Conservation (phyloP, 352 stramenopile genomes). For the Phytophthora cactorum region DNA sequence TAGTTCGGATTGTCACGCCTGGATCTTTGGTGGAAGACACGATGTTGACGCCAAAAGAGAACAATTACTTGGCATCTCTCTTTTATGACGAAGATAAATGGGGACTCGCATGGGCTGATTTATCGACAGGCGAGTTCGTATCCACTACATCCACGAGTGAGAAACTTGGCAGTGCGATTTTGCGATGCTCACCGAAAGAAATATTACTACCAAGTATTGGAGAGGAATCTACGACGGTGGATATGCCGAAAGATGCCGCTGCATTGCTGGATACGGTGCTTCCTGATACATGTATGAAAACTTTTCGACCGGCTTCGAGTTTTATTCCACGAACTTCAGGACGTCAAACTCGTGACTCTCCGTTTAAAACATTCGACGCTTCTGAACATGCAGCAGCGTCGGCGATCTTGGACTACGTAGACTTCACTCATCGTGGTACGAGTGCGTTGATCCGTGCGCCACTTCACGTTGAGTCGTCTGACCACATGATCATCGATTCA, state of each 20-base stretch:
- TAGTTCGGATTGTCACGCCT: conserved; percentile 79
- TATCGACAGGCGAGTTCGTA: conserved; percentile 84
- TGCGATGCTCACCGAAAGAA: conserved; percentile 72
- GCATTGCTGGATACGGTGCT: conserved; percentile 48
- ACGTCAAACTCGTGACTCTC: conserved; percentile 5
- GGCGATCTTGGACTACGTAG: conserved; percentile 72
- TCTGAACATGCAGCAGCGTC: conserved; percentile 47
- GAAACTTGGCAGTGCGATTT: conserved; percentile 61
- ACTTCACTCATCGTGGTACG: conserved; percentile 61
- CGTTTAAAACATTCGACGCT: conserved; percentile 25
- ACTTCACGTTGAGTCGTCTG: conserved; percentile 65
- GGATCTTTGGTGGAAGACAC: conserved; percentile 79
- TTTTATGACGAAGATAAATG: conserved; percentile 42
- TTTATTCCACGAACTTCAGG: conserved; percentile 18
- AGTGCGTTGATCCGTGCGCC: conserved; percentile 44
- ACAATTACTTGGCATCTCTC: conserved; percentile 79
- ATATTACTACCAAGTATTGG: conserved; percentile 54
- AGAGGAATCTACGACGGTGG: not conserved
- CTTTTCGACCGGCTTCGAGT: conserved; percentile 48
- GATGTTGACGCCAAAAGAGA: conserved; percentile 79
- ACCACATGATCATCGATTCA: conserved; percentile 84
- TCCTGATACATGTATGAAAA: conserved; percentile 65
- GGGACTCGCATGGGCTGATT: conserved; percentile 75
- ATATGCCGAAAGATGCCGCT: conserved; percentile 27
- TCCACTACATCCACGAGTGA: conserved; percentile 63